Evolutionary conservation across 169 alveolate species (phyloP).

Genomic region (Plasmodium vinckei): DNA sequence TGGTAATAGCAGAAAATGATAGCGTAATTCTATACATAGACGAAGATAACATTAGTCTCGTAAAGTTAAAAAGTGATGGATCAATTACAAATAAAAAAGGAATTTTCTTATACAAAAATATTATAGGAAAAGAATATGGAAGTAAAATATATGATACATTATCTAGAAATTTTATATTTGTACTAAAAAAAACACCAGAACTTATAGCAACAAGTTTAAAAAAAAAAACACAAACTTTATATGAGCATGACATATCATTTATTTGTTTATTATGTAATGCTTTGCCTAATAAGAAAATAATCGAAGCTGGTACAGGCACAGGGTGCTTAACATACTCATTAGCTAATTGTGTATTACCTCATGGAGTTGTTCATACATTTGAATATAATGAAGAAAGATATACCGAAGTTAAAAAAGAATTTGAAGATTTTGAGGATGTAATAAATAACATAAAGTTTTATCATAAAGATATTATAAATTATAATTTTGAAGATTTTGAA

Average conservation of each 20-base stretch:
- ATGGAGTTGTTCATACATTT: constrained; percentile 90
- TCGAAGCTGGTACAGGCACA: constrained; percentile 94
- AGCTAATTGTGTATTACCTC: constrained; percentile 88
- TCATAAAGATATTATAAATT: constrained; percentile 86
- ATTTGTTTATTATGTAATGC: constrained; percentile 88
- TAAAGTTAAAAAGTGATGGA: constrained; percentile 33
- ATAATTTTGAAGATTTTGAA: constrained; percentile 69
- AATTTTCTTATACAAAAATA: constrained; percentile 58
- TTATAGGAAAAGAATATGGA: constrained; percentile 78
- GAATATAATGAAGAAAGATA: constrained; percentile 91
- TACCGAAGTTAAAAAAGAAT: constrained; percentile 81
- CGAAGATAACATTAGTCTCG: constrained; percentile 40
- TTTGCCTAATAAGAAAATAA: constrained; percentile 89
- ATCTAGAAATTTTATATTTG: constrained; percentile 48
- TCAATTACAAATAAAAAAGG: constrained; percentile 56
- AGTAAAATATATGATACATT: constrained; percentile 74
- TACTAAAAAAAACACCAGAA: constrained; percentile 82
- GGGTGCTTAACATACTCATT: constrained; percentile 91
- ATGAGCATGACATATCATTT: constrained; percentile 93
- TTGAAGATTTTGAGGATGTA: constrained; percentile 77
- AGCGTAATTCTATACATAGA: constrained; percentile 61
- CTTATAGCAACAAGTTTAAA: constrained; percentile 83
- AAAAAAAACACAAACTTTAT: constrained; percentile 91
- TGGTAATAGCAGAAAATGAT: constrained; percentile 38
- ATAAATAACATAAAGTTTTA: constrained; percentile 49